These are phyloP conservation scores for Exophiala lecanii-corni DNA, from an alignment of 2,329 filamentous ascomycete genomes.

Conservation along the genomic window DNA sequence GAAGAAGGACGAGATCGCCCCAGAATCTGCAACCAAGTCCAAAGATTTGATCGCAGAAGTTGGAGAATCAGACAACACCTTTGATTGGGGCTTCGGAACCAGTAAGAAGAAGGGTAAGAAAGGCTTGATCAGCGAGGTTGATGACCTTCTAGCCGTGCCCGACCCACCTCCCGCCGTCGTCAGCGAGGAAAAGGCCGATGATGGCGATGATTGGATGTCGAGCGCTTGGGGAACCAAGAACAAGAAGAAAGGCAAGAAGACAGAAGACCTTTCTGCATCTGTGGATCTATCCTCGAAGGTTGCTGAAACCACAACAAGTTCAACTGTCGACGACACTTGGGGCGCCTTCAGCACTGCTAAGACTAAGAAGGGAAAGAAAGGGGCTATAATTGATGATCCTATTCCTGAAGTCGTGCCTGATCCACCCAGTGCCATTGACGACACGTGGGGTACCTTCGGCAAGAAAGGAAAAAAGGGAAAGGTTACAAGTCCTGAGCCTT, in stretches of 20 bases:
- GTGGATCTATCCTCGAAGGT: slow-evolving; percentile 22
- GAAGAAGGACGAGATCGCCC: slow-evolving; percentile 30
- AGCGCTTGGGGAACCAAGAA: slow-evolving; percentile 33
- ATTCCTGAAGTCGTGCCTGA: slow-evolving; percentile 21
- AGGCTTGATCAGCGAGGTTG: slow-evolving; percentile 28
- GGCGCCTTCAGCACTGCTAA: slow-evolving; percentile 19
- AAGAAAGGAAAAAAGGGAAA: slow-evolving; percentile 28
- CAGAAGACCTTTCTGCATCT: slow-evolving; percentile 28
- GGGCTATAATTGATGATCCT: slow-evolving; percentile 15
- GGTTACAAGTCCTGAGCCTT: slow-evolving; percentile 26
- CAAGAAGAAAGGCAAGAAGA: slow-evolving; percentile 39
- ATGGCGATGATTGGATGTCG: slow-evolving; percentile 36
- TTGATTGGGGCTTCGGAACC: slow-evolving; percentile 30
- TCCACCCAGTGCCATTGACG: slow-evolving; percentile 26
- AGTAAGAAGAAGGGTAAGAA: slow-evolving; percentile 41
- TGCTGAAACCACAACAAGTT: slow-evolving; percentile 20
- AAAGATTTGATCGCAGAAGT: slow-evolving; percentile 12
- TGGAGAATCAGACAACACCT: slow-evolving; percentile 11
- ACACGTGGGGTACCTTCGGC: slow-evolving; percentile 20
- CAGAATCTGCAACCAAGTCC: slow-evolving; percentile 18
- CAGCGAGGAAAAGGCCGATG: slow-evolving; percentile 27
- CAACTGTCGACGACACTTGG: slow-evolving; percentile 29
- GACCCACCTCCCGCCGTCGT: slow-evolving; percentile 30
- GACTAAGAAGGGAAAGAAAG: slow-evolving; percentile 27
- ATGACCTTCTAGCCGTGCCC: slow-evolving; percentile 29